These are phyloP conservation scores for Globisporangium radiosum DNA, from an alignment of 352 stramenopile species.

Conservation along the genomic window DNA sequence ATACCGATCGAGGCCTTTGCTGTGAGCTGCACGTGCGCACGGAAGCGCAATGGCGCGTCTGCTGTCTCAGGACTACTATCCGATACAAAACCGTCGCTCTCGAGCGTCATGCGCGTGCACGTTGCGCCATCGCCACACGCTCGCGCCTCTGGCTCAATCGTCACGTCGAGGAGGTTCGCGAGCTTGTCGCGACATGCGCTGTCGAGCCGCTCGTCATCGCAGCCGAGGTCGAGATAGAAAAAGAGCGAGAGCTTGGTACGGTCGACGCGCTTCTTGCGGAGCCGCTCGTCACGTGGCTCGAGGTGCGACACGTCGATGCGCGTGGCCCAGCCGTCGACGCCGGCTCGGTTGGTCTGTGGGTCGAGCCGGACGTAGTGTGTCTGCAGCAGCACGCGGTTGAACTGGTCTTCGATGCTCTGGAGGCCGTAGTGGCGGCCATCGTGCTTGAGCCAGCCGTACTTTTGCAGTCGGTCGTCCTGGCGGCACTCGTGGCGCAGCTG, in stretches of 20 bases:
- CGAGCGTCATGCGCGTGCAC: slow-evolving; percentile 38
- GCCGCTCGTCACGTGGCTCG: slow-evolving; percentile 34
- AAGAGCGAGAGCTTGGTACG: slow-evolving; percentile 70
- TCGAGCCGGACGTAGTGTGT: slow-evolving; percentile 52
- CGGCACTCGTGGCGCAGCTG: slow-evolving; percentile 70
- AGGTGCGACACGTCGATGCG: slow-evolving; percentile 35
- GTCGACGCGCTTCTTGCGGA: slow-evolving; percentile 25
- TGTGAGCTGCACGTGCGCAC: slow-evolving; percentile 44
- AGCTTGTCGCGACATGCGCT: slow-evolving; percentile 44
- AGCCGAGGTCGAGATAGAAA: slow-evolving; percentile 75
- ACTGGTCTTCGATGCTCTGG: slow-evolving; percentile 68
- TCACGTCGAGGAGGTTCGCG: slow-evolving; percentile 44
- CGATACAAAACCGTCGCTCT: slow-evolving; percentile 24
- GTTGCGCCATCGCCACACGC: slow-evolving; percentile 13
- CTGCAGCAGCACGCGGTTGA: slow-evolving; percentile 55
- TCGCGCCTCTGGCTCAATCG: slow-evolving; percentile 21
- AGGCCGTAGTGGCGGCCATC: slow-evolving; percentile 52
- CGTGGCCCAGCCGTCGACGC: slow-evolving; percentile 39
- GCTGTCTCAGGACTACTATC: background rate
- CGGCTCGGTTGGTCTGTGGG: background rate
- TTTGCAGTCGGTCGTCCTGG: slow-evolving; percentile 69
- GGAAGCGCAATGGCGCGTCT: slow-evolving; percentile 35
- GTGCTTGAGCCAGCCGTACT: slow-evolving; percentile 78
- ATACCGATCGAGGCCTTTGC: slow-evolving; percentile 21
- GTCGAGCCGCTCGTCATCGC: slow-evolving; percentile 52